Evolutionary conservation across 768 basidiomycete genomes (phyloP).

Genomic region (Boletus pseudopeckii): DNA sequence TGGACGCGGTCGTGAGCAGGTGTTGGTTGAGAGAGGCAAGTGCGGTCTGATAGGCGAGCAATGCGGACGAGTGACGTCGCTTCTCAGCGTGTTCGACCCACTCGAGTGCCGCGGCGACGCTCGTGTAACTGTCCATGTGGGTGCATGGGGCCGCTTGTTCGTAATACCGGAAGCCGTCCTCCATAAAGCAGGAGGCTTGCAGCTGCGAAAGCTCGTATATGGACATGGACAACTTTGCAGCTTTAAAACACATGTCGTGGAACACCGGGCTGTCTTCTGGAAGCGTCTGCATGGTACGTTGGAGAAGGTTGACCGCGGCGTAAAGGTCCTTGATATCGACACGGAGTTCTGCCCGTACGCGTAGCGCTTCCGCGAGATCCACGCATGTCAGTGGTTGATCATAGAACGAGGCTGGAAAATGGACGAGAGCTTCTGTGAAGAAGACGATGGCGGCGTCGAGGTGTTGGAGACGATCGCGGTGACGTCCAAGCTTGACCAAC

Average conservation of each 20-base stretch:
- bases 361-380: conserved; percentile 1
- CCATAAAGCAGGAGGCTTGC: neutral
- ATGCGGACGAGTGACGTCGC: conserved; percentile 13
- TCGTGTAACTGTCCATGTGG: conserved; percentile 1
- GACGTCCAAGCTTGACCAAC: conserved; percentile 1
- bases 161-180: conserved; percentile 12
- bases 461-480: conserved; percentile 2
- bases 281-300: neutral
- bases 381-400: neutral
- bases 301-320: neutral
- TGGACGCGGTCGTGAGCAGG: conserved; percentile 15
- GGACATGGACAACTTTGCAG: neutral
- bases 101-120: conserved; percentile 7
- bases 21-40: conserved; percentile 19
- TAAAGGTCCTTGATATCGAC: neutral
- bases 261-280: conserved; percentile 3
- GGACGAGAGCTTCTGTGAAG: conserved; percentile 2
- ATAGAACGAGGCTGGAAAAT: conserved; percentile 11
- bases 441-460: conserved; percentile 9
- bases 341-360: neutral
- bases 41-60: conserved; percentile 22
- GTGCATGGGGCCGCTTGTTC: conserved; percentile 12
- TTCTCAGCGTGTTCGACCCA: conserved; percentile 15
- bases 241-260: neutral
- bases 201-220: neutral